Evolutionary conservation across 306 rosid species (phyloP).

Genomic region (Rosa rugosa): DNA sequence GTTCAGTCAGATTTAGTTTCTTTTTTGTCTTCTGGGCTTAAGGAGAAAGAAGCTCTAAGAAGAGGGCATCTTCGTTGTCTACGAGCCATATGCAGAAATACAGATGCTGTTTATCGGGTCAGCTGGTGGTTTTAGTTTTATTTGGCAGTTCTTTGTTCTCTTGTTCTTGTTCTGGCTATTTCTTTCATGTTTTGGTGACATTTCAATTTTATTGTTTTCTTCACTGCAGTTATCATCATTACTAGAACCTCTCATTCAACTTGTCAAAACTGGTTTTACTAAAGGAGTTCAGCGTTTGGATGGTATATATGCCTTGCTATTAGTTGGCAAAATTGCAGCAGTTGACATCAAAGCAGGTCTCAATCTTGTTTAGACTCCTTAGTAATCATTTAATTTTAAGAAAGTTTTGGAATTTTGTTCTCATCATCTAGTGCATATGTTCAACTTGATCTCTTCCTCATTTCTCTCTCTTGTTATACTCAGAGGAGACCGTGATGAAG

Average conservation of each 20-base stretch:
- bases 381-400: neutral
- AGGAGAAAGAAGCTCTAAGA: constrained; percentile 90
- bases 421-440: neutral
- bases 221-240: constrained; percentile 60
- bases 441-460: constrained; percentile 18
- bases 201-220: neutral
- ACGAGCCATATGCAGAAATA: constrained; percentile 55
- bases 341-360: constrained; percentile 94
- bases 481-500: constrained; percentile 79
- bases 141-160: constrained; percentile 30
- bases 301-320: constrained; percentile 85
- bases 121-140: constrained; percentile 18
- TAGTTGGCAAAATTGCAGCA: constrained; percentile 81
- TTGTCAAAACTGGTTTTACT: constrained; percentile 91
- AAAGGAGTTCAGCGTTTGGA: constrained; percentile 93
- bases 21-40: constrained; percentile 80
- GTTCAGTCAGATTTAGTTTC: constrained; percentile 56
- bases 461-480: neutral
- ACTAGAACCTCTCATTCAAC: constrained; percentile 78
- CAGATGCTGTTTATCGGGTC: constrained; percentile 68
- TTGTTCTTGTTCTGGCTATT: constrained; percentile 10
- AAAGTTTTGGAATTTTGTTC: neutral
- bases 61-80: constrained; percentile 82
- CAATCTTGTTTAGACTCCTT: constrained; percentile 5
- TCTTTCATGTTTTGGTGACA: constrained; percentile 21